Percentiles rank a stretch among this genome's conserved stretches.
Conservation (phyloP, 169 alveolate genomes). For the Plasmodium chabaudi region DNA sequence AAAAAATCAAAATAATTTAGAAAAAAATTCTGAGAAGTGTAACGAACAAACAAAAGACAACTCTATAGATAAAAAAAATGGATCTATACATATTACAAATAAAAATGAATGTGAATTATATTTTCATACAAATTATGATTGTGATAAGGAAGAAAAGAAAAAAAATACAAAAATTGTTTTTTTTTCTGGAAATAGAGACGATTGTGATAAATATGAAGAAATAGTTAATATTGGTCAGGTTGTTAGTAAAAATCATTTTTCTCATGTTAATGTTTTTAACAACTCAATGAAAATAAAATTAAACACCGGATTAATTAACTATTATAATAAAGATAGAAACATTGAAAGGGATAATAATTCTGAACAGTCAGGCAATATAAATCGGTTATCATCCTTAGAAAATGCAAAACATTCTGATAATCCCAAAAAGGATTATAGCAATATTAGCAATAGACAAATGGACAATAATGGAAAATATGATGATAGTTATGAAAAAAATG, state of each 20-base stretch:
- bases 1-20: too few species aligned
- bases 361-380: not conserved
- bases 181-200: not conserved
- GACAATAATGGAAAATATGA: too few species aligned
- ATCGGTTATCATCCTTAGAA: too few species aligned
- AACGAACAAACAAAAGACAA: not conserved
- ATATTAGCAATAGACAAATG: too few species aligned
- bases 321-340: not conserved
- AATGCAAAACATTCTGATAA: too few species aligned
- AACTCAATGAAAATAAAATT: not conserved
- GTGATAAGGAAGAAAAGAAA: not conserved
- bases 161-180: not conserved
- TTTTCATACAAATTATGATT: not conserved
- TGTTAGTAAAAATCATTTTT: constrained; percentile 26
- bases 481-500: too few species aligned
- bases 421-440: too few species aligned
- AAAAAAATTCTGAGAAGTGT: too few species aligned
- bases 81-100: not conserved
- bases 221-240: constrained; percentile 37
- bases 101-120: constrained; percentile 1
- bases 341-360: not conserved
- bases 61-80: not conserved
- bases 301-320: not conserved
- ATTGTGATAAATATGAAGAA: constrained; percentile 26
- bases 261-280: constrained; percentile 12